A percentile compares a stretch with the other conserved stretches of the same genome.
phyloP scores from a whole-genome alignment of 169 alveolate genomes.

The Eimeria zaria region DNA sequence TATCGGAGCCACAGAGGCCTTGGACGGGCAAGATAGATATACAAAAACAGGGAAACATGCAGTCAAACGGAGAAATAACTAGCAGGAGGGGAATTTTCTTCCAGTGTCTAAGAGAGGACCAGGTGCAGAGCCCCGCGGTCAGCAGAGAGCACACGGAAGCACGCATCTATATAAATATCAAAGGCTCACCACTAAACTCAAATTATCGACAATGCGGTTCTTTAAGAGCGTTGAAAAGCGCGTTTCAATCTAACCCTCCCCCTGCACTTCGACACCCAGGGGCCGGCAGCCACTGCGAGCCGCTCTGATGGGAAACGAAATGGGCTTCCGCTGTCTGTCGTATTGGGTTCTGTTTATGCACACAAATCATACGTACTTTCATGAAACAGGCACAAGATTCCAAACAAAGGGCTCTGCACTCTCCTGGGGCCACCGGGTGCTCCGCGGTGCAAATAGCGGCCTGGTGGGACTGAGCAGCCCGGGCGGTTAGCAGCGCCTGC shows the following conservation, averaged over 20 bases:
- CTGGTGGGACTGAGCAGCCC: slow-evolving; percentile 78
- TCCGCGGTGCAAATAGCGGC: slow-evolving; percentile 76
- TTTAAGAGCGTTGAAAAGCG: slow-evolving; percentile 6
- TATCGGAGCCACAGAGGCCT: too few species aligned
- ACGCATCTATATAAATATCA: slow-evolving; percentile 1
- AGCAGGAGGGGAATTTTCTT: not conserved
- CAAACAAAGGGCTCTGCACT: slow-evolving; percentile 15
- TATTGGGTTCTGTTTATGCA: slow-evolving; percentile 1
- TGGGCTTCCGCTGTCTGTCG: not conserved
- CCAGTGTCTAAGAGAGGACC: slow-evolving; percentile 2
- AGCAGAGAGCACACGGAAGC: not conserved
- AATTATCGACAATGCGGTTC: not conserved
- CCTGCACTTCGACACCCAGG: slow-evolving; percentile 61
- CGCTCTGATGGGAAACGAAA: slow-evolving; percentile 16
- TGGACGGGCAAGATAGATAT: not conserved
- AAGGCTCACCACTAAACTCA: slow-evolving; percentile 37
- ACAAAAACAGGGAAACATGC: not conserved
- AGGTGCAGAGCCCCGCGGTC: not conserved
- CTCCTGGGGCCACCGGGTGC: slow-evolving; percentile 52
- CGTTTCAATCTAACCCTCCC: slow-evolving; percentile 37
- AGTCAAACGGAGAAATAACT: not conserved
- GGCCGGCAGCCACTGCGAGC: slow-evolving; percentile 51
- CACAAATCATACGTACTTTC: not conserved
- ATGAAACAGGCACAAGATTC: slow-evolving; percentile 24
- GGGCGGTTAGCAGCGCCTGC: slow-evolving; percentile 1